These are phyloP conservation scores for Daldinia grandis DNA, from an alignment of 495 filamentous ascomycete species.

Conservation along the genomic window DNA sequence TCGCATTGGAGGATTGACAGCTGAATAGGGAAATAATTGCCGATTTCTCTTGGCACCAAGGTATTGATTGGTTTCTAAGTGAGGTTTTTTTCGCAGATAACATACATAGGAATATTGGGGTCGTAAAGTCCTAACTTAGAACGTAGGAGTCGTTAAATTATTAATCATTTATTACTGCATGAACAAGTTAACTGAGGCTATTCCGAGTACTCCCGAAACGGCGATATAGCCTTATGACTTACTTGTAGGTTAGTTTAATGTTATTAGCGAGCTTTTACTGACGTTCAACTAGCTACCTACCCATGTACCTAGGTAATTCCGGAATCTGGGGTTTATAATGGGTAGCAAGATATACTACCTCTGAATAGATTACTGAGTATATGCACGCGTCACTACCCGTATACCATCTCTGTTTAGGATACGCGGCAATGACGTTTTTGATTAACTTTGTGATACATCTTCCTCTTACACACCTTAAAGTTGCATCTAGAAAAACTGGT, in stretches of 20 bases:
- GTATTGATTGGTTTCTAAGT: constrained; percentile 27
- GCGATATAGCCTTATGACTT: background rate
- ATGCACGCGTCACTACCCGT: constrained; percentile 10
- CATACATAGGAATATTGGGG: constrained; percentile 22
- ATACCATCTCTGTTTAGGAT: background rate
- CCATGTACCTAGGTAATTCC: background rate
- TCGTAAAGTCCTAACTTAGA: background rate
- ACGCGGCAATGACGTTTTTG: constrained; percentile 6
- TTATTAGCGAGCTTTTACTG: background rate
- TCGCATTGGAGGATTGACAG: constrained; percentile 14
- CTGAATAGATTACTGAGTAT: background rate
- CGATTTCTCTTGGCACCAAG: constrained; percentile 35
- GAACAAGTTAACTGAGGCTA: constrained; percentile 14
- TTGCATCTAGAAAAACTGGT: constrained; percentile 3
- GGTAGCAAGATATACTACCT: background rate
- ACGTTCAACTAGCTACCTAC: too few species aligned
- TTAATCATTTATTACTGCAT: constrained; percentile 16
- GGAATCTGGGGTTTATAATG: background rate
- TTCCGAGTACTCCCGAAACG: constrained; percentile 27
- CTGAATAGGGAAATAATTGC: constrained; percentile 37
- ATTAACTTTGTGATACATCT: constrained; percentile 1
- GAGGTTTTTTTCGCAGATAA: constrained; percentile 1
- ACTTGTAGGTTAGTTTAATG: background rate
- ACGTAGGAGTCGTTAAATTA: constrained; percentile 17
- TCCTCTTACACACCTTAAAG: constrained; percentile 6